These are phyloP conservation scores for Acacia pycnantha DNA, from an alignment of 331 rosid genomes.

Conservation along the genomic window DNA sequence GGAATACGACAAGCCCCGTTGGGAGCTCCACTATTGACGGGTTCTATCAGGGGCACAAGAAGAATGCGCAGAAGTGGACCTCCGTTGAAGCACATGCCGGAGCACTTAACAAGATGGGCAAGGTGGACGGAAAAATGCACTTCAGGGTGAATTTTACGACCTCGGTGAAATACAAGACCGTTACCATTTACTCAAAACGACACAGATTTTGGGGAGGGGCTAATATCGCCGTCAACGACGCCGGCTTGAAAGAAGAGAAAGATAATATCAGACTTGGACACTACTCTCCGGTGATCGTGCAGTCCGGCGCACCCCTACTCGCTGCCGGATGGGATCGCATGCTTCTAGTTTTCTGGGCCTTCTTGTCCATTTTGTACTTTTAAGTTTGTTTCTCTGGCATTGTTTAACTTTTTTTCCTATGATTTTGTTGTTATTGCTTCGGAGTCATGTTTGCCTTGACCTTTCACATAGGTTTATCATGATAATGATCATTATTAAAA, in stretches of 20 bases:
- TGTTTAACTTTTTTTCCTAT: not conserved
- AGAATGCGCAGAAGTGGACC: too few relatives aligned
- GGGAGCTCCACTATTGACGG: conserved; percentile 15
- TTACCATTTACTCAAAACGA: not conserved
- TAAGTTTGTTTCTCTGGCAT: not conserved
- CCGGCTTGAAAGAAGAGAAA: not conserved
- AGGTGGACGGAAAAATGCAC: too few relatives aligned
- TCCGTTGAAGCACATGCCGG: too few relatives aligned
- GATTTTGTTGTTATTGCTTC: not conserved
- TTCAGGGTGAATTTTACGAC: too few relatives aligned
- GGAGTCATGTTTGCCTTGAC: too few relatives aligned
- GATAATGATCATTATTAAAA: too few relatives aligned
- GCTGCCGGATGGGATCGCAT: conserved; percentile 23
- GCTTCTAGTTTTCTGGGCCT: conserved; percentile 25
- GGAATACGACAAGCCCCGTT: conserved; percentile 20
- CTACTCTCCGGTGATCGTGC: not conserved
- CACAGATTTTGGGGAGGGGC: conserved; percentile 38
- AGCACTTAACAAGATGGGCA: too few relatives aligned
- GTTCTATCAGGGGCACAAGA: conserved; percentile 55
- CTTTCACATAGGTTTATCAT: too few relatives aligned
- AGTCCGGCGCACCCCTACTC: conserved; percentile 34
- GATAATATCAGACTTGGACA: conserved; percentile 37
- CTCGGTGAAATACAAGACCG: not conserved
- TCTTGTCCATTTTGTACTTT: conserved; percentile 17
- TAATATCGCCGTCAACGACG: not conserved